phyloP scores from a whole-genome alignment of 805 yeast genomes.

The Cyberlindnera petersonii region DNA sequence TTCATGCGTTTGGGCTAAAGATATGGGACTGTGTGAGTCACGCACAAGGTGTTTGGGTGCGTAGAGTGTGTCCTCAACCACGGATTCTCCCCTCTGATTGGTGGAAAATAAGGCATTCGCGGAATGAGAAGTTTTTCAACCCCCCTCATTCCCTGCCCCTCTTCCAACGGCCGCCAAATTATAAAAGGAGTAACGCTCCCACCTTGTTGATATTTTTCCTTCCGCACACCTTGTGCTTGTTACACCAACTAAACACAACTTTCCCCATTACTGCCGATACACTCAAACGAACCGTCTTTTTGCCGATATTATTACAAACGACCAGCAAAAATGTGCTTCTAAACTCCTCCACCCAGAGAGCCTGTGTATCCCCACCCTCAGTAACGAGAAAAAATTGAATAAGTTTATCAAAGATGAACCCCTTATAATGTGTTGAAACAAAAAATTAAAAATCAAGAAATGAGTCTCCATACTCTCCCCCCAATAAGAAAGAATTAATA shows the following conservation, averaged over 20 bases:
- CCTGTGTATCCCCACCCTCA: conserved; percentile 9
- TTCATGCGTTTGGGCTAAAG: no score
- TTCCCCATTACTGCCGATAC: conserved; percentile 20
- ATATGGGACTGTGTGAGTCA: background rate
- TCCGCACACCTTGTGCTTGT: background rate
- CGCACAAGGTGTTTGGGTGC: background rate
- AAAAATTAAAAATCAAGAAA: conserved; percentile 4
- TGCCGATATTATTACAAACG: background rate
- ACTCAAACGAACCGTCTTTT: conserved; percentile 1
- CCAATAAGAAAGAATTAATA: conserved; percentile 5
- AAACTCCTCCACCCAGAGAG: no score
- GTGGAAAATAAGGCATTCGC: no score
- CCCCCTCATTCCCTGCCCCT: no score
- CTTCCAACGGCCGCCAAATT: background rate
- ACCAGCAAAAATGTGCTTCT: conserved; percentile 25
- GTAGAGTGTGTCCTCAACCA: no score
- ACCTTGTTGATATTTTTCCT: background rate
- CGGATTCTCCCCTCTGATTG: no score
- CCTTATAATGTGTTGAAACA: background rate
- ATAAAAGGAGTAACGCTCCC: conserved; percentile 1
- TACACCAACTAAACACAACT: conserved; percentile 1
- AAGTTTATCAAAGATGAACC: conserved; percentile 7
- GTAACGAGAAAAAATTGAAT: conserved; percentile 9
- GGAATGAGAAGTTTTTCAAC: no score
- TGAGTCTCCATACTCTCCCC: conserved; percentile 6